Conservation (phyloP, 2,329 filamentous ascomycete genomes). For the Ascochyta koolunga region DNA sequence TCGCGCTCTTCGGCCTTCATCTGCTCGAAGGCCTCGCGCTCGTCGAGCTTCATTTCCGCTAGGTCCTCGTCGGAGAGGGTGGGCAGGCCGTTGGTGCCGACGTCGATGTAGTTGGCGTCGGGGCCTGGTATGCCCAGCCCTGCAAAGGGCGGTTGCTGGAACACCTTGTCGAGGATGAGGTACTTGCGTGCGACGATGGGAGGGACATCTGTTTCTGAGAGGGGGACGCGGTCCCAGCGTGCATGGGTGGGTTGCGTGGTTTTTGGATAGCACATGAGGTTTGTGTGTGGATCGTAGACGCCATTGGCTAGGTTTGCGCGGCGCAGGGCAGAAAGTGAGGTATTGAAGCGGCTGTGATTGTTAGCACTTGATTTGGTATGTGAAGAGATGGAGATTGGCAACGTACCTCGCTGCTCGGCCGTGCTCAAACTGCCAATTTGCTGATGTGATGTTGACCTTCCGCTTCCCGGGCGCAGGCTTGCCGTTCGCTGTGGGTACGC, state of each 20-base stretch:
- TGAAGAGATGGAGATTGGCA: background rate
- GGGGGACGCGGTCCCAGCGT: constrained; percentile 74
- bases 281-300: constrained; percentile 93
- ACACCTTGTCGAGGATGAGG: constrained; percentile 66
- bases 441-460: constrained; percentile 85
- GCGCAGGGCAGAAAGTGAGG: constrained; percentile 71
- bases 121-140: constrained; percentile 65
- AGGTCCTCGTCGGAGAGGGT: constrained; percentile 69
- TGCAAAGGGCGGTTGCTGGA: constrained; percentile 64
- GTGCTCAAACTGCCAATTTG: constrained; percentile 97
- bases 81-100: constrained; percentile 63
- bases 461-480: constrained; percentile 79
- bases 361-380: constrained; percentile 17
- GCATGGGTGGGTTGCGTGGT: constrained; percentile 90
- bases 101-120: constrained; percentile 58
- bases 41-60: constrained; percentile 71
- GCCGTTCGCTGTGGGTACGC: constrained; percentile 74
- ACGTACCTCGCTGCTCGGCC: constrained; percentile 84
- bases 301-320: constrained; percentile 70
- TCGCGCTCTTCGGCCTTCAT: constrained; percentile 68
- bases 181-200: constrained; percentile 65
- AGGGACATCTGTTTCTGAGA: constrained; percentile 55
- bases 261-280: constrained; percentile 83
- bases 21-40: constrained; percentile 72
- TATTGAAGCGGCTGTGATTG: constrained; percentile 77